Base-by-base conservation (phyloP, 805 yeast genomes). In the Suhomyces xylopsoci region DNA sequence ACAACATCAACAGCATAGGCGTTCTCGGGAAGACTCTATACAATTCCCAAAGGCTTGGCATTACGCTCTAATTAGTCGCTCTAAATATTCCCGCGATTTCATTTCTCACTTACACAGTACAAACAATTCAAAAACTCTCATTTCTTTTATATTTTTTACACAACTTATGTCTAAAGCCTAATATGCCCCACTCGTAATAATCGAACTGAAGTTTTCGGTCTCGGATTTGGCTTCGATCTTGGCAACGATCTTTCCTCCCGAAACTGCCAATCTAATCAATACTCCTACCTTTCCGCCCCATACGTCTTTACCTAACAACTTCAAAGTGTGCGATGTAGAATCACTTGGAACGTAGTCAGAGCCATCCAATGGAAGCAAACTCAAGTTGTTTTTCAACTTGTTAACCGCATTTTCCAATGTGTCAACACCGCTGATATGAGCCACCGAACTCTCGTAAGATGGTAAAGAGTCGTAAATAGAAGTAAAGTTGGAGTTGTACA, bases 301-400 rank as follows among this genome's bases (percentile, higher is more conserved):
- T 30, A 82, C 71, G 60, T 89, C 83, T 73, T 87, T 88, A 65
- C 97, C 98, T 63, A 80, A 88, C 62, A 91, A 74, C 73, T 90
- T 91, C 73, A 94, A 78, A 10, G 82, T 76, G 67, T 92, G 97
- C 45, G 82, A 78, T 62, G 78, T 74, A 22, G 83, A 68, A 57
- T 82, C 87, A 51, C 73, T 69, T 38, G 82, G 79, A 20, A 88
- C 89, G 51, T 70, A 68, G 57, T 88, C 94, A 3, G 87, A 76
- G 42, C 87, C 86, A 57, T 88, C 96, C 62, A 89, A 74, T 32
- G 97, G 84, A 75, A 74, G 62, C 62, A 71, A 62, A 60, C 70
- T 73, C 57, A 90, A 79, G 28, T 71, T 70, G 38, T 66, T 64
- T 50, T 79, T 69, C 50, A 92, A 71, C 57, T 78, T 81, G 26